These are phyloP conservation scores for Skeletonema marinoi DNA, from an alignment of 108 stramenopile genomes.

Conservation along the genomic window DNA sequence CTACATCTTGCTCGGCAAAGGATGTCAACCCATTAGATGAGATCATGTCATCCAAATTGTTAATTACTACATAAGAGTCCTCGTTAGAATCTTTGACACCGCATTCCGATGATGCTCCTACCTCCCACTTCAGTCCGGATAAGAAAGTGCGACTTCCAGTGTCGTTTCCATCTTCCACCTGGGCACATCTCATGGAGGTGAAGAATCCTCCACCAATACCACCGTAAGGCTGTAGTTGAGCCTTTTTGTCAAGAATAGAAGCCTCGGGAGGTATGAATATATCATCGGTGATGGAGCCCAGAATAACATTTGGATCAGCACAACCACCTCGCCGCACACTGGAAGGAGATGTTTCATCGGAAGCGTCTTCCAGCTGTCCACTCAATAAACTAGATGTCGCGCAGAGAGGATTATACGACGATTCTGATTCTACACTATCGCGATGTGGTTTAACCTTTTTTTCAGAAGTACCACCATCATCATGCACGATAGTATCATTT, in stretches of 20 bases:
- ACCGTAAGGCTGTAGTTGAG: conserved; percentile 36
- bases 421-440: no score
- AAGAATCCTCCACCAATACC: conserved; percentile 42
- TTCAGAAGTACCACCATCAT: no score
- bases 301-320: conserved; percentile 69
- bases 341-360: background rate
- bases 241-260: conserved; percentile 48
- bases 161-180: conserved; percentile 24
- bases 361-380: conserved; percentile 21
- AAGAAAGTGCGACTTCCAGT: background rate
- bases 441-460: no score
- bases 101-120: conserved; percentile 81
- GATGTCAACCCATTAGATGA: conserved; percentile 31
- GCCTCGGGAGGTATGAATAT: conserved; percentile 60
- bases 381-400: conserved; percentile 35
- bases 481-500: no score
- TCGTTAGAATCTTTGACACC: conserved; percentile 74
- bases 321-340: conserved; percentile 70
- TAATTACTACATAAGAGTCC: conserved; percentile 70
- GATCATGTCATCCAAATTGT: conserved; percentile 55
- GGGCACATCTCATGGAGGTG: conserved; percentile 35
- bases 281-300: conserved; percentile 66
- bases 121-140: conserved; percentile 60
- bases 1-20: conserved; percentile 24
- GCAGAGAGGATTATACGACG: no score